Percentiles rank a stretch among this genome's conserved stretches.
These are phyloP conservation scores for Prinsepia uniflora DNA, from an alignment of 306 rosid genomes.

Conservation along the genomic window DNA sequence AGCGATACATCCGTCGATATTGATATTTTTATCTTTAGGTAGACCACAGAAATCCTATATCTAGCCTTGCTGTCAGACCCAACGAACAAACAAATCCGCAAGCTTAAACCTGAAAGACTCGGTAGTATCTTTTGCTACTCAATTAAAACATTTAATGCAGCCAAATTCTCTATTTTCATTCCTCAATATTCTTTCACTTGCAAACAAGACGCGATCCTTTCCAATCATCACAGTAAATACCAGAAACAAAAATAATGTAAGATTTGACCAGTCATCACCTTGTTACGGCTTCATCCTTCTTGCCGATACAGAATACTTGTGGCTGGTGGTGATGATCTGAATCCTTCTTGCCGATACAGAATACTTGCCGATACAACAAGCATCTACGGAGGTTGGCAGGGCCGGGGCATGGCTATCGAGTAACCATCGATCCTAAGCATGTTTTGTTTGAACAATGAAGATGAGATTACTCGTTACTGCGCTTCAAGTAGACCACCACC, in stretches of 20 bases:
- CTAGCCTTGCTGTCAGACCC: no score
- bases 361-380: not conserved
- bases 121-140: no score
- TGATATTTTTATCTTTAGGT: no score
- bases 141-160: not conserved
- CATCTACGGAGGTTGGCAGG: not conserved
- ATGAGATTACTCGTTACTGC: constrained; percentile 31
- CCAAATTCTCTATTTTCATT: not conserved
- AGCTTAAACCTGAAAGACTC: no score
- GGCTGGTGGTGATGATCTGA: no score
- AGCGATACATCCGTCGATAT: no score
- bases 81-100: no score
- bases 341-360: no score
- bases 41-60: no score
- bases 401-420: not conserved
- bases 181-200: not conserved
- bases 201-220: not conserved
- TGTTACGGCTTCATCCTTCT: not conserved
- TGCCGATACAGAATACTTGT: no score
- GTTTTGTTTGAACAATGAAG: not conserved
- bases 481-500: constrained; percentile 62
- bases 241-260: not conserved
- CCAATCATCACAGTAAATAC: not conserved
- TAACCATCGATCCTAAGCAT: constrained; percentile 8
- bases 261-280: not conserved